Percentiles rank a stretch among this genome's conserved stretches.
Evolutionary conservation across 139 green algal species (phyloP).

Genomic region (Ettlia oleoabundans): DNA sequence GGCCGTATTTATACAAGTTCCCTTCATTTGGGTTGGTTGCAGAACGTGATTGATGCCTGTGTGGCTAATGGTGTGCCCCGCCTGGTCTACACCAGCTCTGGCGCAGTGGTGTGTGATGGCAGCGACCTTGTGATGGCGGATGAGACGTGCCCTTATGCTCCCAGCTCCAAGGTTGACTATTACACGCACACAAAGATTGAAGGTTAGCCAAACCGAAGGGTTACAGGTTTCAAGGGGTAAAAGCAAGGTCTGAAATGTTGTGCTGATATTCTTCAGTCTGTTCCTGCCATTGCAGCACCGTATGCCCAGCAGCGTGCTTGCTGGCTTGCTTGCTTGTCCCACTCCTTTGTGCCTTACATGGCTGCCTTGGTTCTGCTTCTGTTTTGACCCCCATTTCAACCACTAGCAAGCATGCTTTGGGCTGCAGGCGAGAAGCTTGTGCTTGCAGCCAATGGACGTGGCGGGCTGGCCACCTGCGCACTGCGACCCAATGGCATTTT

Average conservation of each 20-base stretch:
- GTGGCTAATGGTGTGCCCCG: constrained; percentile 45
- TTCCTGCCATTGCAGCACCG: too few relatives aligned
- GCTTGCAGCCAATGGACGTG: constrained; percentile 72
- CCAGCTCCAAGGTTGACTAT: constrained; percentile 80
- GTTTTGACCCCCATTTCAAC: too few relatives aligned
- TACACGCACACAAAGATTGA: constrained; percentile 87
- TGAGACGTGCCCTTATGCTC: constrained; percentile 77
- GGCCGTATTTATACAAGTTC: too few relatives aligned
- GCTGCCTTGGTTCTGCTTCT: too few relatives aligned
- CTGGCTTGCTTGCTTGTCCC: background rate
- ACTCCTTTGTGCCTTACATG: too few relatives aligned
- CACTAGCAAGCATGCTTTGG: too few relatives aligned
- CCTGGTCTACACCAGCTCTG: constrained; percentile 40
- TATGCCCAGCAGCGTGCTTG: too few relatives aligned
- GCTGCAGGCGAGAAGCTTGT: constrained; percentile 77
- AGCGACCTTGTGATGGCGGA: constrained; percentile 66
- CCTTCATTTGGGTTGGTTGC: too few relatives aligned
- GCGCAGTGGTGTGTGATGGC: constrained; percentile 89
- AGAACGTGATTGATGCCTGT: constrained; percentile 80
- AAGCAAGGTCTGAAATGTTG: too few relatives aligned
- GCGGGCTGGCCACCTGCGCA: constrained; percentile 66
- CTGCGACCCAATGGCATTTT: constrained; percentile 90
- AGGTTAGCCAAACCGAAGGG: too few relatives aligned
- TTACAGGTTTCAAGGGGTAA: too few relatives aligned
- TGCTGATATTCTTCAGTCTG: too few relatives aligned